Conservation (phyloP, 1,284 basidiomycete genomes). For the Irpex sp. region DNA sequence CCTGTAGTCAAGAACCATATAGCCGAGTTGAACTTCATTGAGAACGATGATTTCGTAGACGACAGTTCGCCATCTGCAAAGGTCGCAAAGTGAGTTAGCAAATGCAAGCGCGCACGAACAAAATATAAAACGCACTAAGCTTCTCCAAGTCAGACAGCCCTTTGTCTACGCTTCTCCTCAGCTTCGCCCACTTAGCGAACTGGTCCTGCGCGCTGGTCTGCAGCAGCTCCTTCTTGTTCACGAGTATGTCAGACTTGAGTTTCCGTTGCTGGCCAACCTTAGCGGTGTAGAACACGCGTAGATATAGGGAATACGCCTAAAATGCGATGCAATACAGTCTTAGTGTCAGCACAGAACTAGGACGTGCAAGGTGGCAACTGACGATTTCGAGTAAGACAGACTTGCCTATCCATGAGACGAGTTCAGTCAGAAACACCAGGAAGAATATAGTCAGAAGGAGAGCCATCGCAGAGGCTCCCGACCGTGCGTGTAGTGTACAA, state of each 20-base stretch:
- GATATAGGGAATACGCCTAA: conserved; percentile 70
- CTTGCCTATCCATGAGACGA: conserved; percentile 86
- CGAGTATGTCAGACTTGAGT: conserved; percentile 76
- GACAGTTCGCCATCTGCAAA: conserved; percentile 66
- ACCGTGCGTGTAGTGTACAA: background rate
- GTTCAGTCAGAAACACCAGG: conserved; percentile 77
- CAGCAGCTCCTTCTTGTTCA: conserved; percentile 81
- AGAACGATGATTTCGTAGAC: conserved; percentile 64
- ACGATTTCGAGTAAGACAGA: conserved; percentile 78
- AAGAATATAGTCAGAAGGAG: conserved; percentile 80
- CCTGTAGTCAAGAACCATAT: conserved; percentile 86
- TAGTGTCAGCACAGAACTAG: conserved; percentile 2
- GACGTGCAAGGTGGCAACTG: conserved; percentile 28
- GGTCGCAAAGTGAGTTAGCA: background rate
- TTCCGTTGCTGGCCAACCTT: conserved; percentile 54
- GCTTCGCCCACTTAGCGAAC: conserved; percentile 98
- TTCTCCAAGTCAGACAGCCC: conserved; percentile 91
- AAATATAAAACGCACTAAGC: conserved; percentile 62
- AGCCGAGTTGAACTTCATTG: conserved; percentile 67
- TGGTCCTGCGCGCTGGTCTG: conserved; percentile 95
- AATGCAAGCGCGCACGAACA: background rate
- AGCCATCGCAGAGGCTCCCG: conserved; percentile 44
- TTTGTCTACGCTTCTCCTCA: conserved; percentile 90
- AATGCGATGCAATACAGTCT: background rate
- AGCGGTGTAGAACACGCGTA: conserved; percentile 58